Conservation (phyloP, 2,329 filamentous ascomycete genomes). For the Penicillium sp. region DNA sequence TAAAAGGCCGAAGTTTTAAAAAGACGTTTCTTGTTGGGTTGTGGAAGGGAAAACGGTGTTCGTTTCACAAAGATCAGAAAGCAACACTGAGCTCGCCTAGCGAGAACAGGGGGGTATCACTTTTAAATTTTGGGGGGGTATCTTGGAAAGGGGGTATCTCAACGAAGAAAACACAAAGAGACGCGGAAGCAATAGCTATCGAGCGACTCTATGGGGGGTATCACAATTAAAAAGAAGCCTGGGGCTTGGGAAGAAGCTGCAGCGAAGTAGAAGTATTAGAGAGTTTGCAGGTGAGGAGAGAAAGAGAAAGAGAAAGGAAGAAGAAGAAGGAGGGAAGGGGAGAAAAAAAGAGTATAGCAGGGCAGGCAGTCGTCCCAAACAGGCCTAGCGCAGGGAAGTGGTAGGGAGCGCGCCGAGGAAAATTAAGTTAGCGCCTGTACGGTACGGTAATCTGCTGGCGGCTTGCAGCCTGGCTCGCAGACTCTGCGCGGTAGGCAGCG, state of each 20-base stretch:
- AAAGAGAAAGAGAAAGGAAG: slow-evolving; percentile 19
- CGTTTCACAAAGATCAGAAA: not conserved
- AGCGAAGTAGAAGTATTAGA: slow-evolving; percentile 19
- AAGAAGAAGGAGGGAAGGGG: slow-evolving; percentile 23
- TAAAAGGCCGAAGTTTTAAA: not conserved
- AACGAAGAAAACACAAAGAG: slow-evolving; percentile 26
- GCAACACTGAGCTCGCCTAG: slow-evolving; percentile 12
- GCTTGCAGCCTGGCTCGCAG: not conserved
- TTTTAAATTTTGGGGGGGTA: slow-evolving; percentile 16
- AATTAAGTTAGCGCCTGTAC: not conserved
- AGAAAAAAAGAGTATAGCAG: slow-evolving; percentile 17
- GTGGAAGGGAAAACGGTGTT: not conserved
- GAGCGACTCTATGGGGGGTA: slow-evolving; percentile 33
- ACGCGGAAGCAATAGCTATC: slow-evolving; percentile 27
- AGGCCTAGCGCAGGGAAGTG: slow-evolving; percentile 5
- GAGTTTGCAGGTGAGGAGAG: slow-evolving; percentile 18
- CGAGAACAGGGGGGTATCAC: slow-evolving; percentile 14
- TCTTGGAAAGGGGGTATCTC: slow-evolving; percentile 30
- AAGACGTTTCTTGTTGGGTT: slow-evolving; percentile 9
- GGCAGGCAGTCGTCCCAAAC: slow-evolving; percentile 12
- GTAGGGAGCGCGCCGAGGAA: not conserved
- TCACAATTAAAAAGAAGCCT: slow-evolving; percentile 28
- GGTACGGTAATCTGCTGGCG: not conserved
- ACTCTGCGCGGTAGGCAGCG: not conserved
- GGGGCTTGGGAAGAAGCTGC: slow-evolving; percentile 20